Percentiles rank a stretch among this genome's conserved stretches.
phyloP scores from a whole-genome alignment of 495 filamentous ascomycete species.

The Penicillium coffeae region DNA sequence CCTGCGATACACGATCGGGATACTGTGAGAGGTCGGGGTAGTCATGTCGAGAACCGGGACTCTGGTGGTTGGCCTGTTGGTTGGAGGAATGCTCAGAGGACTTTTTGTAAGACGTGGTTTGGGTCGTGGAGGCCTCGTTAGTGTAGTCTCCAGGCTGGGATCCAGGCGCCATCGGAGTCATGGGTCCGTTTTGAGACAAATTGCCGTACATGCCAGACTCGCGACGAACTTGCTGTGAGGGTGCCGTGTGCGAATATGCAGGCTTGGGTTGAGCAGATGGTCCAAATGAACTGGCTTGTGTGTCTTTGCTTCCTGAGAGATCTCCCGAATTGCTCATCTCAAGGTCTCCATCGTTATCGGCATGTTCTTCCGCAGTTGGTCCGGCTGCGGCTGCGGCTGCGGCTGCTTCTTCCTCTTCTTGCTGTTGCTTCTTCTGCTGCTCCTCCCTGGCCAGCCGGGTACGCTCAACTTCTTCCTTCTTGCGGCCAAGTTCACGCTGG shows the following conservation, averaged over 20 bases:
- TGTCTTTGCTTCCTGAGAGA: slow-evolving; percentile 36
- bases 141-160: slow-evolving; percentile 70
- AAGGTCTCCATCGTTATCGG: slow-evolving; percentile 52
- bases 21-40: slow-evolving; percentile 17
- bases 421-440: slow-evolving; percentile 20
- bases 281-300: slow-evolving; percentile 48
- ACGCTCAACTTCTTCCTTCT: slow-evolving; percentile 61
- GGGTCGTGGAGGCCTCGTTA: slow-evolving; percentile 81
- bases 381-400: slow-evolving; percentile 16
- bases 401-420: slow-evolving; percentile 13
- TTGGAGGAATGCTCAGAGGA: slow-evolving; percentile 48
- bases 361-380: slow-evolving; percentile 31
- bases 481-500: slow-evolving; percentile 65
- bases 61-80: slow-evolving; percentile 58
- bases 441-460: slow-evolving; percentile 52
- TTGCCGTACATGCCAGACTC: slow-evolving; percentile 42
- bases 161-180: slow-evolving; percentile 71
- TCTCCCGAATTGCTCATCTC: slow-evolving; percentile 50
- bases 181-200: slow-evolving; percentile 64
- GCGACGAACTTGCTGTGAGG: slow-evolving; percentile 49
- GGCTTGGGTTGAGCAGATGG: slow-evolving; percentile 51
- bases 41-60: slow-evolving; percentile 30
- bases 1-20: slow-evolving; percentile 40
- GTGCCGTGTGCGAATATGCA: slow-evolving; percentile 47
- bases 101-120: slow-evolving; percentile 75